phyloP scores from a whole-genome alignment of 2,329 filamentous ascomycete genomes.

The Fusarium penzigii region DNA sequence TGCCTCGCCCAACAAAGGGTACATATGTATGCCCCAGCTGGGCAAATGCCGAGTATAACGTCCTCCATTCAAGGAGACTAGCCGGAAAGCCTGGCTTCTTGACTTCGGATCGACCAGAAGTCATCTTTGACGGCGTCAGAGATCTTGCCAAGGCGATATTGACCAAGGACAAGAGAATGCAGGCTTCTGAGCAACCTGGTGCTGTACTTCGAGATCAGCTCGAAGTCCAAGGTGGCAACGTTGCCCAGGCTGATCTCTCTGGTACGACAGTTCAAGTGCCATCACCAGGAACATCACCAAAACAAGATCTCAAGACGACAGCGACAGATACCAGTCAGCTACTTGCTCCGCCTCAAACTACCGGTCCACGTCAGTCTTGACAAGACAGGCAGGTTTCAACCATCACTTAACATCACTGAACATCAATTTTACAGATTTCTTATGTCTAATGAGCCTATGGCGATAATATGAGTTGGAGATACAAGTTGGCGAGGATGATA shows the following conservation, averaged over 20 bases:
- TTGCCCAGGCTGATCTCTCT: constrained; percentile 26
- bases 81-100: constrained; percentile 45
- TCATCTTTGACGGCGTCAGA: constrained; percentile 44
- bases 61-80: constrained; percentile 43
- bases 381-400: too few species aligned
- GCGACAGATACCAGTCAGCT: constrained; percentile 12
- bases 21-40: constrained; percentile 51
- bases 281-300: constrained; percentile 2
- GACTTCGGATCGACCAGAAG: constrained; percentile 50
- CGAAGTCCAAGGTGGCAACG: constrained; percentile 23
- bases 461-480: too few species aligned
- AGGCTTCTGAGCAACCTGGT: constrained; percentile 22
- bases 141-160: constrained; percentile 43
- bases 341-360: constrained; percentile 9
- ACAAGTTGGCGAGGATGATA: too few species aligned
- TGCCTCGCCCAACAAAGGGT: constrained; percentile 26
- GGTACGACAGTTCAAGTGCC: constrained; percentile 29
- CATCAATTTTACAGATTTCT: too few species aligned
- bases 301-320: constrained; percentile 11
- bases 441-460: too few species aligned
- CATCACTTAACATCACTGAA: too few species aligned
- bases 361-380: background rate
- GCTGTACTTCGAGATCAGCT: constrained; percentile 38
- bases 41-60: constrained; percentile 45
- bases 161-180: constrained; percentile 40